These are phyloP conservation scores for Salix caprea DNA, from an alignment of 345 rosid genomes.

Conservation along the genomic window DNA sequence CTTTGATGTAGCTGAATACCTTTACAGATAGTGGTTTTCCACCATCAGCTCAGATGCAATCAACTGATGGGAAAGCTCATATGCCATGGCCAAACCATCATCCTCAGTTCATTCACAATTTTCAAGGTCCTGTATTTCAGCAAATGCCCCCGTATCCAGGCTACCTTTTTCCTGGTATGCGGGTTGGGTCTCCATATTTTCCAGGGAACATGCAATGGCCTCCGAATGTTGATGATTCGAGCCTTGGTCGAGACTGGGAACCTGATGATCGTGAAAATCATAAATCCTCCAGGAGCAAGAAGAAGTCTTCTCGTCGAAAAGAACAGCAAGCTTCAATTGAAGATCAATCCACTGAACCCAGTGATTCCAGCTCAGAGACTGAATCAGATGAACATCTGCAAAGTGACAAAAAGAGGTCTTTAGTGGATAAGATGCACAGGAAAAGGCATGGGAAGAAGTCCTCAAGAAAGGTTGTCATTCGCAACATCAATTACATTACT, in stretches of 20 bases:
- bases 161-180: constrained; percentile 74
- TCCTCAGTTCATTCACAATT: constrained; percentile 75
- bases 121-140: constrained; percentile 62
- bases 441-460: constrained; percentile 65
- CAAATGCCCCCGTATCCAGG: constrained; percentile 62
- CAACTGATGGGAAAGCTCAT: constrained; percentile 47
- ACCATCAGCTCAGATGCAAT: constrained; percentile 17
- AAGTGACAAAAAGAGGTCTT: constrained; percentile 26
- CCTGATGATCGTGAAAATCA: constrained; percentile 33
- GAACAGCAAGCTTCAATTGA: constrained; percentile 39
- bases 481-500: constrained; percentile 91
- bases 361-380: constrained; percentile 44
- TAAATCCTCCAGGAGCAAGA: constrained; percentile 57
- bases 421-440: constrained; percentile 28
- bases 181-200: constrained; percentile 62
- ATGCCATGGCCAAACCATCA: constrained; percentile 69
- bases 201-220: constrained; percentile 80
- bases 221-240: constrained; percentile 51
- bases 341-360: constrained; percentile 49
- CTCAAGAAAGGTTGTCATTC: constrained; percentile 85
- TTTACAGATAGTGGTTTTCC: constrained; percentile 40
- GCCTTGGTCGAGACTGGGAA: constrained; percentile 35
- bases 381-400: constrained; percentile 35
- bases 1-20: constrained; percentile 11
- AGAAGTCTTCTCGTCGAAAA: constrained; percentile 44